Conservation (phyloP, 352 stramenopile species). For the Phytophthora agathidicida region DNA sequence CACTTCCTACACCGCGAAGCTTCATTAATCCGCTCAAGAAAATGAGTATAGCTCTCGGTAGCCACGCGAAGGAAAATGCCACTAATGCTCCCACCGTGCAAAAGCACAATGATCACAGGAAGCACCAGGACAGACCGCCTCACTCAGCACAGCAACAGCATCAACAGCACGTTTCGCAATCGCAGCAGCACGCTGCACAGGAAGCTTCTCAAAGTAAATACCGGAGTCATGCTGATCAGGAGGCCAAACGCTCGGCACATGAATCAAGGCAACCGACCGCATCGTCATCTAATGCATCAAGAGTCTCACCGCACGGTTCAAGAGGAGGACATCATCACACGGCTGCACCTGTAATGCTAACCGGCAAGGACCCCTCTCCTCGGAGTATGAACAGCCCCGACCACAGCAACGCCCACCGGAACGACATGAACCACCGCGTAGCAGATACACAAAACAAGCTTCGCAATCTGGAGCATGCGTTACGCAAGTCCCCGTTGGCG, state of each 20-base stretch:
- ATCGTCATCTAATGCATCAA: conserved; percentile 13
- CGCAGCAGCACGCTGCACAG: conserved; percentile 18
- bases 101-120: conserved; percentile 35
- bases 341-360: conserved; percentile 22
- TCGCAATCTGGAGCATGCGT: conserved; percentile 47
- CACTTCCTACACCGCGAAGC: conserved; percentile 40
- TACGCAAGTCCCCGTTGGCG: conserved; percentile 45
- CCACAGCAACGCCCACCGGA: conserved; percentile 23
- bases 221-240: conserved; percentile 37
- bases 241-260: conserved; percentile 43
- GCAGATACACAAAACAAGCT: conserved; percentile 43
- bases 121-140: conserved; percentile 28
- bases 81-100: conserved; percentile 41
- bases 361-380: conserved; percentile 30
- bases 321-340: conserved; percentile 21
- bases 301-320: conserved; percentile 23
- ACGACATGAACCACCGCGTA: conserved; percentile 33
- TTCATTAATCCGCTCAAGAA: conserved; percentile 73
- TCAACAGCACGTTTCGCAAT: conserved; percentile 15
- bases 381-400: conserved; percentile 23
- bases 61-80: conserved; percentile 52
- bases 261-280: conserved; percentile 32
- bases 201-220: conserved; percentile 33
- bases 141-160: conserved; percentile 33
- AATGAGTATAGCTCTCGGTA: conserved; percentile 49